phyloP scores from a whole-genome alignment of 345 rosid species.

The Hibiscus tridactylites region DNA sequence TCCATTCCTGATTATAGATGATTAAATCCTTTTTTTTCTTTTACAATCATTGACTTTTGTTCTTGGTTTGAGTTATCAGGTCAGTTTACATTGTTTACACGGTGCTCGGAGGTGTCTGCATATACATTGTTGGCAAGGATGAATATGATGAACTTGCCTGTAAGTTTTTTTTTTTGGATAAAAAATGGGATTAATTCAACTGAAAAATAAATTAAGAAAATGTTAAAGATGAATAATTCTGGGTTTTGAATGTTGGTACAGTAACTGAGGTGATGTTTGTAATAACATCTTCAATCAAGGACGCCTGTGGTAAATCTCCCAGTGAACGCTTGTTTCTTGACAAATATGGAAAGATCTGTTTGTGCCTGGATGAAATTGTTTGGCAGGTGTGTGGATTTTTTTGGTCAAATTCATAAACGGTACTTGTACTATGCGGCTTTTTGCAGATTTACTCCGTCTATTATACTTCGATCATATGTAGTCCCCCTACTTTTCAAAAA shows the following conservation, averaged over 20 bases:
- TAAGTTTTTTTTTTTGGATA: constrained; percentile 39
- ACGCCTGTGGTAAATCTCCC: not conserved
- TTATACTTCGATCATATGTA: no score
- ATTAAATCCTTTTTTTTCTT: not conserved
- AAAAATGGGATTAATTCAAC: constrained; percentile 62
- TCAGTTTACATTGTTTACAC: constrained; percentile 83
- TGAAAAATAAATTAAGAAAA: constrained; percentile 73
- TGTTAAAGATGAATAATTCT: not conserved
- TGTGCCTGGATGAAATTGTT: constrained; percentile 1
- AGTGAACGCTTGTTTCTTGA: constrained; percentile 1
- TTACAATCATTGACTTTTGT: not conserved
- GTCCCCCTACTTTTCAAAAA: no score
- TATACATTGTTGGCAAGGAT: constrained; percentile 48
- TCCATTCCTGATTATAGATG: not conserved
- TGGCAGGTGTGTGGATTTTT: not conserved
- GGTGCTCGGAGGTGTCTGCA: constrained; percentile 19
- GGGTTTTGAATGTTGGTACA: not conserved
- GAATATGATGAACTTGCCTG: constrained; percentile 93
- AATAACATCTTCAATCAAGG: not conserved
- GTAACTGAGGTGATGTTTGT: not conserved
- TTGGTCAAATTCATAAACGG: no score
- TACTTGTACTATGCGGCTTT: no score
- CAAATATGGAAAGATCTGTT: constrained; percentile 5
- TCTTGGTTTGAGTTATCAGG: constrained; percentile 24
- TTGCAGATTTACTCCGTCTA: no score